These are phyloP conservation scores for Phialophora chinensis DNA, from an alignment of 2,329 filamentous ascomycete genomes.

Conservation along the genomic window DNA sequence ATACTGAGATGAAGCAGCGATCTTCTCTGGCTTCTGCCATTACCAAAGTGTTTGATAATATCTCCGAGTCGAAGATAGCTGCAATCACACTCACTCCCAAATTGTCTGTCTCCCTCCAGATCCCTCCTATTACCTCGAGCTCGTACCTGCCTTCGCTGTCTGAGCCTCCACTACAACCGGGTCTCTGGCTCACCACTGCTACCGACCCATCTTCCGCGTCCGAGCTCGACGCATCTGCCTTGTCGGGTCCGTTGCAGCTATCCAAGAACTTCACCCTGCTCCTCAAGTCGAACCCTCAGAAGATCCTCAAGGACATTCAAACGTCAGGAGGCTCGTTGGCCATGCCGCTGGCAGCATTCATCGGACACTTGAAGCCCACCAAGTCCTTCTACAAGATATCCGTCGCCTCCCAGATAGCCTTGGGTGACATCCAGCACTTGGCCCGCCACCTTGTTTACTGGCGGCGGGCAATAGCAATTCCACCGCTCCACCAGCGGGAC, in stretches of 20 bases:
- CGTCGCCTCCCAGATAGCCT: constrained; percentile 65
- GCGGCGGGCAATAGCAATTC: constrained; percentile 89
- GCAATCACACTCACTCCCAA: constrained; percentile 64
- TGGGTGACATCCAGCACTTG: constrained; percentile 82
- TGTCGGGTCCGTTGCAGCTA: constrained; percentile 65
- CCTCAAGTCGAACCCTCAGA: constrained; percentile 80
- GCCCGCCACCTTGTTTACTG: constrained; percentile 95
- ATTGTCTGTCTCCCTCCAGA: constrained; percentile 64
- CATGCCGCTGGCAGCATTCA: constrained; percentile 75
- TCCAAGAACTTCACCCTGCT: constrained; percentile 88
- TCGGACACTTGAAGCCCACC: constrained; percentile 64
- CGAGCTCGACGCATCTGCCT: constrained; percentile 30
- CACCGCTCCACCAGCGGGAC: constrained; percentile 86
- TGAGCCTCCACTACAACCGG: constrained; percentile 67
- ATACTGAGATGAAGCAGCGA: constrained; percentile 56
- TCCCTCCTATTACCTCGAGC: constrained; percentile 69
- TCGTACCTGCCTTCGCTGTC: constrained; percentile 73
- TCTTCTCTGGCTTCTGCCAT: constrained; percentile 84
- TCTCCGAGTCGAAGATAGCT: constrained; percentile 84
- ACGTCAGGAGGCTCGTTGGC: constrained; percentile 77
- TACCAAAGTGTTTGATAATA: constrained; percentile 78
- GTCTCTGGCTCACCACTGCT: constrained; percentile 85
- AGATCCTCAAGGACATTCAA: constrained; percentile 72
- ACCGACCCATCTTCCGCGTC: constrained; percentile 72
- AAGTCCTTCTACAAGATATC: constrained; percentile 77